Evolutionary conservation across 495 filamentous ascomycete genomes (phyloP).

Genomic region (Annulohypoxylon stygium): DNA sequence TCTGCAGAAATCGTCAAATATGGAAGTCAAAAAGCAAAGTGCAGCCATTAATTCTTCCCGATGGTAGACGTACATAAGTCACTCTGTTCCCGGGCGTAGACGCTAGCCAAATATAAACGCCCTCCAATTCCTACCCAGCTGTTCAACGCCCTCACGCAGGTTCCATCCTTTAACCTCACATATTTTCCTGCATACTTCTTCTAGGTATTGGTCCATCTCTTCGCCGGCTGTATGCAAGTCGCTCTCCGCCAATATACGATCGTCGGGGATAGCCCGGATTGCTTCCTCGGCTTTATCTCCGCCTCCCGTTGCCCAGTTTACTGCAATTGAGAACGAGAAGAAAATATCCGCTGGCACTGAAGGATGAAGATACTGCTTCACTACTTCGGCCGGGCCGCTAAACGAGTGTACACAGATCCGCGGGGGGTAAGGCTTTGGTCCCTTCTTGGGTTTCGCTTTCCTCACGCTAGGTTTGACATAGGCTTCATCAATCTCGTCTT

Average conservation of each 20-base stretch:
- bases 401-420: constrained; percentile 95
- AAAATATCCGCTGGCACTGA: constrained; percentile 82
- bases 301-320: constrained; percentile 76
- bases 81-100: neutral
- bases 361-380: constrained; percentile 82
- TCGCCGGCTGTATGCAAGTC: constrained; percentile 89
- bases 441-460: constrained; percentile 11
- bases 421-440: constrained; percentile 78
- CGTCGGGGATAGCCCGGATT: constrained; percentile 80
- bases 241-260: constrained; percentile 87
- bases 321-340: constrained; percentile 87
- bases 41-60: neutral
- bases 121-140: constrained; percentile 82
- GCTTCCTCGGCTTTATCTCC: constrained; percentile 68
- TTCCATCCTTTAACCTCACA: constrained; percentile 84
- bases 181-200: constrained; percentile 77
- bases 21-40: neutral
- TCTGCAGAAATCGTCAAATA: neutral
- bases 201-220: constrained; percentile 82
- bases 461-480: constrained; percentile 31
- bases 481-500: constrained; percentile 55
- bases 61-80: neutral
- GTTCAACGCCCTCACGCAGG: constrained; percentile 76
- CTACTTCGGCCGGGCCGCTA: constrained; percentile 79
- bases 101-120: constrained; percentile 78